Conservation (phyloP, 257 asterid genomes). For the Plectranthus barbatus region DNA sequence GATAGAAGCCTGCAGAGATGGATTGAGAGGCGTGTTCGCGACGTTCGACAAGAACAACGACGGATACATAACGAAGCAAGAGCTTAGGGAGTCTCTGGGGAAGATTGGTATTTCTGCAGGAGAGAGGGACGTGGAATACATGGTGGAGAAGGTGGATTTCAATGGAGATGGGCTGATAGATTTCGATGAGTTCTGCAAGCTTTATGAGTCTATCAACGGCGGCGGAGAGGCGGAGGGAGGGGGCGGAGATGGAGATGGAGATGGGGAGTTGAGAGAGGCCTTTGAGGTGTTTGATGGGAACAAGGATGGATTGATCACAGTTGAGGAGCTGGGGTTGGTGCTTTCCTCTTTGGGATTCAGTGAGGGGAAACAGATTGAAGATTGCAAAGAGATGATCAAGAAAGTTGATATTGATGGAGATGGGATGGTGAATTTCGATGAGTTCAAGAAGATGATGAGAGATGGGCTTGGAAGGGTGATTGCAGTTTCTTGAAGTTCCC, state of each 20-base stretch:
- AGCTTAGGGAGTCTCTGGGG: constrained; percentile 51
- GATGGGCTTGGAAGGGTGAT: constrained; percentile 34
- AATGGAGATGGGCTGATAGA: constrained; percentile 77
- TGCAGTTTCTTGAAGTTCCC: constrained; percentile 25
- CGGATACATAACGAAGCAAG: constrained; percentile 64
- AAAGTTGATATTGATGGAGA: constrained; percentile 81
- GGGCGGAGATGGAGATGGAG: constrained; percentile 18
- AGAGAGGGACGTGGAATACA: constrained; percentile 56
- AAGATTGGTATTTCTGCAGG: constrained; percentile 54
- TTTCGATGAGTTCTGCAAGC: constrained; percentile 58
- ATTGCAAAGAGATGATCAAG: constrained; percentile 68
- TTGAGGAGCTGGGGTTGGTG: constrained; percentile 61
- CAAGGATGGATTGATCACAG: constrained; percentile 65
- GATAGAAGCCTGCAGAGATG: neutral
- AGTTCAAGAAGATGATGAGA: constrained; percentile 74
- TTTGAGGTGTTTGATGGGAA: constrained; percentile 76
- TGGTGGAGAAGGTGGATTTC: constrained; percentile 55
- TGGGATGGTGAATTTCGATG: constrained; percentile 77
- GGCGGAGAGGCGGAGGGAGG: neutral
- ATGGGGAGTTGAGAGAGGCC: constrained; percentile 54
- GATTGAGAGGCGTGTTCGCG: constrained; percentile 41
- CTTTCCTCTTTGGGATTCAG: constrained; percentile 55
- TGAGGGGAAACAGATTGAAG: constrained; percentile 56
- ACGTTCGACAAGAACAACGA: constrained; percentile 80
- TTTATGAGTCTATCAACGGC: constrained; percentile 32